A percentile compares a stretch with the other conserved stretches of the same genome.
Conservation (phyloP, 768 basidiomycete genomes). For the Butyriboletus loyo region DNA sequence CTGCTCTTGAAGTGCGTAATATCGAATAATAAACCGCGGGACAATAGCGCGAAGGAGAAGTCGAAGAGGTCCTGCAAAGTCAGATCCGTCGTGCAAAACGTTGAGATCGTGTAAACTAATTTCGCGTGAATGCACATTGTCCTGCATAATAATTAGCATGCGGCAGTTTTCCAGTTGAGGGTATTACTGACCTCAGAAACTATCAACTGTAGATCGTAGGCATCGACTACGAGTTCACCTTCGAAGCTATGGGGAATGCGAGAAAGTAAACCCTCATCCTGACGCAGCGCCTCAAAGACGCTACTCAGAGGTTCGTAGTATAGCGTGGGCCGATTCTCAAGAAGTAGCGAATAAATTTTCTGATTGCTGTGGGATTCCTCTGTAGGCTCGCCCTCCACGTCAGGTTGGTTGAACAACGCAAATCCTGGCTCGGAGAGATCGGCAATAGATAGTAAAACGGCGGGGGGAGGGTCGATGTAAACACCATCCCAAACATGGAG, state of each 20-base stretch:
- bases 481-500: slow-evolving; percentile 64
- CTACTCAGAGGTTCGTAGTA: slow-evolving; percentile 73
- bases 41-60: slow-evolving; percentile 45
- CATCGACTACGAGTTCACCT: slow-evolving; percentile 66
- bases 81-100: slow-evolving; percentile 63
- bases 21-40: slow-evolving; percentile 67
- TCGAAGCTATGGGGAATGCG: slow-evolving; percentile 46
- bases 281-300: slow-evolving; percentile 70
- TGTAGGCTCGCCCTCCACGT: slow-evolving; percentile 23
- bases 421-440: slow-evolving; percentile 41
- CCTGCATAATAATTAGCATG: slow-evolving; percentile 39
- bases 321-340: slow-evolving; percentile 62
- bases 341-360: slow-evolving; percentile 41
- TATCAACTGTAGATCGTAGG: slow-evolving; percentile 62
- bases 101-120: slow-evolving; percentile 71
- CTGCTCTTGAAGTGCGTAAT: slow-evolving; percentile 60
- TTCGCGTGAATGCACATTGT: slow-evolving; percentile 67
- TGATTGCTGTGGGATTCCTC: slow-evolving; percentile 15
- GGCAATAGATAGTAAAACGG: slow-evolving; percentile 50
- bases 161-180: not conserved
- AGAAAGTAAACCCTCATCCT: slow-evolving; percentile 49
- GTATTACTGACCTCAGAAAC: slow-evolving; percentile 56
- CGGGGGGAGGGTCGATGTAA: slow-evolving; percentile 73
- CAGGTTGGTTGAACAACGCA: slow-evolving; percentile 57
- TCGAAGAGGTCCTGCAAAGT: slow-evolving; percentile 60